Evolutionary conservation across 495 filamentous ascomycete species (phyloP).

Genomic region (Massariosphaeria phaeospora): DNA sequence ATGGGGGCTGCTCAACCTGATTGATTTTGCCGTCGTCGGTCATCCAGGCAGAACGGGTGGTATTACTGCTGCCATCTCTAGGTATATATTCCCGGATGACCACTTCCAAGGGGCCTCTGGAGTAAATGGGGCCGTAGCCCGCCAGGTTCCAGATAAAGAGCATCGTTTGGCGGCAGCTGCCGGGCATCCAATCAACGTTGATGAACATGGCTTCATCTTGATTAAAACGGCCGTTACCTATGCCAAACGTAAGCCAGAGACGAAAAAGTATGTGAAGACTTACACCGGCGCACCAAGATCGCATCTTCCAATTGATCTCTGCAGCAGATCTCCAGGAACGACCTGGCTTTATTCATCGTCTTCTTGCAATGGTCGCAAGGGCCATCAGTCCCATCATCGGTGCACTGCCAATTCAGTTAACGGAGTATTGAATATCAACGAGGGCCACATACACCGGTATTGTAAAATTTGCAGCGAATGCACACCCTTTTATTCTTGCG

Average conservation of each 20-base stretch:
- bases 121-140: constrained; percentile 15
- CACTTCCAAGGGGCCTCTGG: neutral
- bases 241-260: neutral
- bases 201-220: constrained; percentile 16
- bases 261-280: neutral
- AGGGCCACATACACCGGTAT: constrained; percentile 14
- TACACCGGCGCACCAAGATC: constrained; percentile 26
- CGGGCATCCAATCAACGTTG: constrained; percentile 4
- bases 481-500: constrained; percentile 19
- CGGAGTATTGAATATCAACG: no score
- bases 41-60: constrained; percentile 18
- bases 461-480: constrained; percentile 29
- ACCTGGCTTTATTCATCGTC: constrained; percentile 11
- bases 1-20: constrained; percentile 18
- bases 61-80: constrained; percentile 2
- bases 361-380: constrained; percentile 19
- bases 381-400: no score
- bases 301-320: constrained; percentile 18
- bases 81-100: constrained; percentile 14
- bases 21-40: constrained; percentile 7
- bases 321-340: constrained; percentile 20
- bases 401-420: no score
- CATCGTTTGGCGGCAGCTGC: neutral
- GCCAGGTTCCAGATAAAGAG: constrained; percentile 25
- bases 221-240: constrained; percentile 27